Evolutionary conservation across 2,329 filamentous ascomycete genomes (phyloP), one percentile per base, ranked within the genome.

Genomic region (Sclerotinia minor): DNA sequence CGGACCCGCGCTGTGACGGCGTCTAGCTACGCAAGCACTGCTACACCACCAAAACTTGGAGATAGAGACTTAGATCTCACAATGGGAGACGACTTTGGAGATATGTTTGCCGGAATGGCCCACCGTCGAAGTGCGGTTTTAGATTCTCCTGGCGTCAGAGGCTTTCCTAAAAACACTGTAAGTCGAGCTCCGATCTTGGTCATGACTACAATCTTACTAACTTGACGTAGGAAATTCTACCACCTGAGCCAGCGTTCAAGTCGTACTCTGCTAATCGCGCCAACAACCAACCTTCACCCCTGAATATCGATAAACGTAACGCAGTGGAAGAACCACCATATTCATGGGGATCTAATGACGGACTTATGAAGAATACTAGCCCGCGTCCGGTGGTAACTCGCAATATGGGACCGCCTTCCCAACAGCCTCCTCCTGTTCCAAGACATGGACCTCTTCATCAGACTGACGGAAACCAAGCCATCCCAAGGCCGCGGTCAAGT

Each of bases 1-100:
- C 72, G 76, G 69, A 55, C 69, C 24, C 71, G 76, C 65, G 73
- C 74, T 32, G 72, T 75, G 24, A 77, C 76, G 67, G 69, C 73
- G 9, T 76, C 75, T 0, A 77, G 76, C 68, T 76, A 76, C 69
- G 76, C 76, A 47, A 78, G 76, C 65, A 77, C 76, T 52, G 75
- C 76, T 59, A 75, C 74, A 32, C 75, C 76, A 47, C 72, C 74
- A 53, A 76, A 75, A 64, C 65, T 77, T 44, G 72, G 71, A 21
- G 73, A 76, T 6, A 72, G 69, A 60, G 74, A 76, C 54, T 47
- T 77, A 5, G 75, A 73, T 4, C 65, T 77, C 49, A 77, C 73
- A 63, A 54, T 78, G 21, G 76, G 76, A 61, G 76, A 76, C 29
- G 76, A 77, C 60, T 78, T 78, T 68, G 73, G 72, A 24, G 75